Evolutionary conservation across 2,329 filamentous ascomycete genomes (phyloP).

Genomic region (Phyllosticta capitalensis): DNA sequence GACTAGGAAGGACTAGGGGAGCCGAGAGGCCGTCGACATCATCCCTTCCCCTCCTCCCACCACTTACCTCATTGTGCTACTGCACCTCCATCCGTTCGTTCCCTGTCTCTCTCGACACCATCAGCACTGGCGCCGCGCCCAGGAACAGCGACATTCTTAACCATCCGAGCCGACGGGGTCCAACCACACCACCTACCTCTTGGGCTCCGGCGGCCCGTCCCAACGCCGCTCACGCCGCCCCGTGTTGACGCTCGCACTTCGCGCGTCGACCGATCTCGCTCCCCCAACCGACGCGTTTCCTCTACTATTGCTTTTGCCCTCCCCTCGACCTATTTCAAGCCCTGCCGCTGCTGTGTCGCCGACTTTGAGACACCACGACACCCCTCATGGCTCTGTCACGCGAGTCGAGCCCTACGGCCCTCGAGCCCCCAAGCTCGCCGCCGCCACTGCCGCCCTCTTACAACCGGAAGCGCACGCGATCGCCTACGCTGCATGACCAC

Average conservation of each 20-base stretch:
- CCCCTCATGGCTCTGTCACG: constrained; percentile 5
- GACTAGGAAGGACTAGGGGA: not conserved
- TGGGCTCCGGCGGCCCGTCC: not conserved
- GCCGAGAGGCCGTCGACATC: not conserved
- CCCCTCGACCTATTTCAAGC: not conserved
- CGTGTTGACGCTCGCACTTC: not conserved
- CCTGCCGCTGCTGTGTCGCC: not conserved
- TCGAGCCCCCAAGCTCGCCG: constrained; percentile 11
- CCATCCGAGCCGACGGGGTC: not conserved
- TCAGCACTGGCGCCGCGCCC: not conserved
- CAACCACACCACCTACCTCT: no score
- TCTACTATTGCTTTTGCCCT: constrained; percentile 5
- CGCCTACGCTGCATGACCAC: constrained; percentile 1
- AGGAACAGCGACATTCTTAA: not conserved
- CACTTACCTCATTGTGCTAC: not conserved
- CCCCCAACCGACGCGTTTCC: constrained; percentile 4
- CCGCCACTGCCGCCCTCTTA: constrained; percentile 4
- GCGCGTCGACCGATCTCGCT: constrained; percentile 6
- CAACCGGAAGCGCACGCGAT: constrained; percentile 10
- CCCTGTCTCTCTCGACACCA: not conserved
- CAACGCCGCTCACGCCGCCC: not conserved
- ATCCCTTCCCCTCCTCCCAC: not conserved
- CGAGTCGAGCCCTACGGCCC: constrained; percentile 2
- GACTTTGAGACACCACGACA: not conserved
- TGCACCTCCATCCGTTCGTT: no score